phyloP scores from a whole-genome alignment of 2,329 filamentous ascomycete species.

The Diaporthe citri region DNA sequence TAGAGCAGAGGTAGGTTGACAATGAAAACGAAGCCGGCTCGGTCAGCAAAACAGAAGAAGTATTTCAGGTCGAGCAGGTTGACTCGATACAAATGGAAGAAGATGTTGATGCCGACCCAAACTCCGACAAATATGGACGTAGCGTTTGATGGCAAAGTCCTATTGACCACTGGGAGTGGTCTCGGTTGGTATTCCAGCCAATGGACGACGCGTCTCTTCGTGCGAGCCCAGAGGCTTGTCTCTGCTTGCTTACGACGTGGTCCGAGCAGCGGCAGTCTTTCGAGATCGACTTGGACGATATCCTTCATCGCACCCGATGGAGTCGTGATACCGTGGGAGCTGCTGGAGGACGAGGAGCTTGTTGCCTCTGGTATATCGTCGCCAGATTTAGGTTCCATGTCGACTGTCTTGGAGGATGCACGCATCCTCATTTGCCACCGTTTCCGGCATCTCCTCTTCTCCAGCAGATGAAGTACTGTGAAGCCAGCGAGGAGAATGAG shows the following conservation, averaged over 20 bases:
- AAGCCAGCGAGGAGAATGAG: conserved; percentile 47
- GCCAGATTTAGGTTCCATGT: not conserved
- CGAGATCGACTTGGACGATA: conserved; percentile 47
- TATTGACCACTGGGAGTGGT: conserved; percentile 68
- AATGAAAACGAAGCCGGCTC: conserved; percentile 65
- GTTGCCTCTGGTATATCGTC: conserved; percentile 33
- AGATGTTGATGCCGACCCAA: conserved; percentile 67
- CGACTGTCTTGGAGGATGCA: not conserved
- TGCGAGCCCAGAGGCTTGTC: not conserved
- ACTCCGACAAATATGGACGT: conserved; percentile 64
- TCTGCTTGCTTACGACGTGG: not conserved
- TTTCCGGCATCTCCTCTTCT: conserved; percentile 42
- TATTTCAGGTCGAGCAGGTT: conserved; percentile 58
- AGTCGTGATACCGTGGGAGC: conserved; percentile 46
- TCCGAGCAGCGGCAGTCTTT: conserved; percentile 51
- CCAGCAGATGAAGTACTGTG: conserved; percentile 46
- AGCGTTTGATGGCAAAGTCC: conserved; percentile 68
- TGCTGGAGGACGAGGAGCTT: conserved; percentile 51
- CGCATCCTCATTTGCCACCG: conserved; percentile 44
- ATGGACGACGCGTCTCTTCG: conserved; percentile 27
- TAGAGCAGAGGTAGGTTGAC: conserved; percentile 68
- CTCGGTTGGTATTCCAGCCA: conserved; percentile 69
- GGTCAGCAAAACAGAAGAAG: conserved; percentile 70
- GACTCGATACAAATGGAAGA: conserved; percentile 68
- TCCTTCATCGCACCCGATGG: conserved; percentile 45